Evolutionary conservation across 805 yeast genomes (phyloP).

Genomic region (Blastobotrys terrestris): DNA sequence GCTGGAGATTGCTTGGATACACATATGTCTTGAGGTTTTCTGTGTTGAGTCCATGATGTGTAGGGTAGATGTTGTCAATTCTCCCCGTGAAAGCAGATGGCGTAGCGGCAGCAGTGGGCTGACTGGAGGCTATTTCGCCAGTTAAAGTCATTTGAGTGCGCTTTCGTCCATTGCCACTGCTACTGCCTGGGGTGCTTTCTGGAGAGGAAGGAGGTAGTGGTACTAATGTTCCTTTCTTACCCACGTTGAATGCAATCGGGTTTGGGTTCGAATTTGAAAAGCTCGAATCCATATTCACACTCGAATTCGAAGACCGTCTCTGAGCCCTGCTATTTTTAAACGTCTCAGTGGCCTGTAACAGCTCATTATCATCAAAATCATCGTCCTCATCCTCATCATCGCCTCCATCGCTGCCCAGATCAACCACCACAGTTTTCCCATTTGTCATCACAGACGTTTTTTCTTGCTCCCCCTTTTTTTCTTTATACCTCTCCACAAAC

Average conservation of each 20-base stretch:
- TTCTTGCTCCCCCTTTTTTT: background rate
- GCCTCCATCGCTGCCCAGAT: background rate
- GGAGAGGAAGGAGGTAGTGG: background rate
- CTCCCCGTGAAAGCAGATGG: background rate
- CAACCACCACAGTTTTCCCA: too few relatives aligned
- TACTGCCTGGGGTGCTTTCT: background rate
- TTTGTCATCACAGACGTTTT: too few relatives aligned
- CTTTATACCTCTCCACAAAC: background rate
- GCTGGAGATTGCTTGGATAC: slow-evolving; percentile 80
- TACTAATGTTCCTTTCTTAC: background rate
- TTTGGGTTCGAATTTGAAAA: background rate
- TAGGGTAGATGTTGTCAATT: background rate
- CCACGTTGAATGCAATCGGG: background rate
- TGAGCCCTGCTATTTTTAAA: background rate
- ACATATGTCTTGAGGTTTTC: slow-evolving; percentile 44
- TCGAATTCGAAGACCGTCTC: background rate
- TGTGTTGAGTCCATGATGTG: slow-evolving; percentile 41
- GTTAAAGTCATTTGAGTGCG: background rate
- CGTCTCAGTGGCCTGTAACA: background rate
- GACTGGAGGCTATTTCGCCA: background rate
- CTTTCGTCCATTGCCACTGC: background rate
- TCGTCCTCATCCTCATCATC: background rate
- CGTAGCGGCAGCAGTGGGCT: background rate
- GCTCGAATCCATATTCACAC: background rate
- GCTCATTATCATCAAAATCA: background rate